These are phyloP conservation scores for Xylaria flabelliformis DNA, from an alignment of 495 filamentous ascomycete species.

Conservation along the genomic window DNA sequence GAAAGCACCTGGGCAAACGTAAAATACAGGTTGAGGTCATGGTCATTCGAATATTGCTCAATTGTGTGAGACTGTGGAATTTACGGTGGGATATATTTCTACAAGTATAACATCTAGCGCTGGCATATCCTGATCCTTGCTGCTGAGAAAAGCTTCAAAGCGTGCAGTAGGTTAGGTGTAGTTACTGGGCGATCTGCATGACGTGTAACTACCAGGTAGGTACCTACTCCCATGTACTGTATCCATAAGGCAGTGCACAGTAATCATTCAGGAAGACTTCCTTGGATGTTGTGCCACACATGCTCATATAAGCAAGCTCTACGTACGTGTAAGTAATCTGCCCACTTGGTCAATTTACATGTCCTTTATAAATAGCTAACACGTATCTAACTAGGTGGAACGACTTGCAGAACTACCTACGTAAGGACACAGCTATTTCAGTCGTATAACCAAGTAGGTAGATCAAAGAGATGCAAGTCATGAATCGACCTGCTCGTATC, in stretches of 20 bases:
- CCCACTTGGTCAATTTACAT: neutral
- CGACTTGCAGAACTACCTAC: neutral
- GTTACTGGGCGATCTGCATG: neutral
- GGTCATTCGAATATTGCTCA: neutral
- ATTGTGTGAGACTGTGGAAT: neutral
- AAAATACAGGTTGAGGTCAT: neutral
- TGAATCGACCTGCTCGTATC: neutral
- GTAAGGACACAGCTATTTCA: neutral
- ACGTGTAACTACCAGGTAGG: neutral
- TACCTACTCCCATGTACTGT: neutral
- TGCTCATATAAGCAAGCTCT: neutral
- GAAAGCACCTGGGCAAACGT: neutral
- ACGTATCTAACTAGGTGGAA: neutral
- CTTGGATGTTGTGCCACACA: neutral
- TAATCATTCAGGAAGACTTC: neutral
- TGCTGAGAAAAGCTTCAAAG: neutral
- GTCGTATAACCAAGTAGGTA: neutral
- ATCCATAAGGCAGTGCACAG: neutral
- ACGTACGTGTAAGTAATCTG: neutral
- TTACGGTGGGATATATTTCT: neutral
- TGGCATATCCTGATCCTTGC: neutral
- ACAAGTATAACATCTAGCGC: neutral
- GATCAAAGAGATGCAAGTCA: neutral
- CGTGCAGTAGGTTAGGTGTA: neutral
- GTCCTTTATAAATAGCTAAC: slow-evolving; percentile 2